Conservation (phyloP, 139 green algal species). For the Chlorella ohadii region DNA sequence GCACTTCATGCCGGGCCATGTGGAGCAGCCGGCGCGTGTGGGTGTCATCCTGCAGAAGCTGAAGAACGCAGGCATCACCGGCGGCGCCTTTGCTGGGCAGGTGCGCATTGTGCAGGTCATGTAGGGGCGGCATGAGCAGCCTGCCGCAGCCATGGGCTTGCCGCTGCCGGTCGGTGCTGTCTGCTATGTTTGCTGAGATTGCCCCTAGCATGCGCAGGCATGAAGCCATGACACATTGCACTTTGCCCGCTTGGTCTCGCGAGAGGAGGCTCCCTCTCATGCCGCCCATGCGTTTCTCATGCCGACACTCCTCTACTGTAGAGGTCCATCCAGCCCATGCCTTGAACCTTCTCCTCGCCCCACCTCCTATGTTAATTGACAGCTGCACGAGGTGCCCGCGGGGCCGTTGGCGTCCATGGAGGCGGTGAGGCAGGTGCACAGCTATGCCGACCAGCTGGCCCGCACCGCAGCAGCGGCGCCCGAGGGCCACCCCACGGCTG, state of each 20-base stretch:
- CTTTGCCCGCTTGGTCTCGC: no score
- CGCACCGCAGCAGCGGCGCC: neutral
- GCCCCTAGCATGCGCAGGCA: no score
- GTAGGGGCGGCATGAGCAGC: no score
- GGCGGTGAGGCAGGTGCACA: slow-evolving; percentile 8
- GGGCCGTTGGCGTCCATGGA: neutral
- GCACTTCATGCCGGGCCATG: slow-evolving; percentile 9
- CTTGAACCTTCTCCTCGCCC: no score
- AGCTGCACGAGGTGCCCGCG: slow-evolving; percentile 13
- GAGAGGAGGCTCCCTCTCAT: no score
- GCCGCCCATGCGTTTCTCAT: no score
- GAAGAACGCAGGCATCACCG: neutral
- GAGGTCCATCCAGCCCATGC: no score
- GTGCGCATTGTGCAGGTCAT: neutral
- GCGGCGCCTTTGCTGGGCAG: neutral
- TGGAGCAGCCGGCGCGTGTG: slow-evolving; percentile 20
- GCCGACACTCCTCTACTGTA: no score
- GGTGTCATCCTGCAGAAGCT: slow-evolving; percentile 4
- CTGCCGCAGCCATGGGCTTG: neutral
- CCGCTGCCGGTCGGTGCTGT: no score
- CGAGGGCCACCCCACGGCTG: neutral
- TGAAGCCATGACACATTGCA: no score
- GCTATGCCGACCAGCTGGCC: slow-evolving; percentile 22
- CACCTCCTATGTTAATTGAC: no score
- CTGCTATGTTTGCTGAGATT: no score